Conservation (phyloP, 2,329 filamentous ascomycete species). For the Mariannaea elegans region DNA sequence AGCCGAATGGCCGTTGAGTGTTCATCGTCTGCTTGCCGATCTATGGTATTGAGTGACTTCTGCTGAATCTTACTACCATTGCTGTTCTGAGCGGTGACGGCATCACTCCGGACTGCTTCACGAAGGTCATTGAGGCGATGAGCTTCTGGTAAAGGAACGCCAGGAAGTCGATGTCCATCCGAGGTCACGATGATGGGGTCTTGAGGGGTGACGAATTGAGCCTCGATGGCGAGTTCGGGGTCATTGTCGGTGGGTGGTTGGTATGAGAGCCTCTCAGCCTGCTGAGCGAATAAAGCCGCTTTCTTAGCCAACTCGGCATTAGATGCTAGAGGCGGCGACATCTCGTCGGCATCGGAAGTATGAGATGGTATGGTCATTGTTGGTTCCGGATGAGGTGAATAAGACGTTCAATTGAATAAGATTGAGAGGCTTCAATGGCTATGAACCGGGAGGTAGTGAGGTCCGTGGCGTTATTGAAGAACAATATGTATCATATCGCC, state of each 20-base stretch:
- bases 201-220: conserved; percentile 72
- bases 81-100: conserved; percentile 39
- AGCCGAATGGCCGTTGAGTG: conserved; percentile 37
- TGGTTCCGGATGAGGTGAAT: not conserved
- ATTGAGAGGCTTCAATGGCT: not conserved
- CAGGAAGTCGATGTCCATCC: conserved; percentile 72
- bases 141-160: conserved; percentile 75
- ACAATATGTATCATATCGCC: not conserved
- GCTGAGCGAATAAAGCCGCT: conserved; percentile 66
- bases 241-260: conserved; percentile 43
- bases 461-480: not conserved
- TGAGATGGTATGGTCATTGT: conserved; percentile 29
- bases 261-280: conserved; percentile 66
- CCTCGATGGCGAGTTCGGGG: conserved; percentile 64
- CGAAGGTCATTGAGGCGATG: conserved; percentile 73
- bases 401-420: conserved; percentile 19
- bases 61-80: conserved; percentile 39
- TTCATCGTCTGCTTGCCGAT: conserved; percentile 43
- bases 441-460: not conserved
- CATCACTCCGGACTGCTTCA: conserved; percentile 53
- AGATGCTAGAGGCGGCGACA: conserved; percentile 24
- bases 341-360: conserved; percentile 16
- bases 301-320: conserved; percentile 45
- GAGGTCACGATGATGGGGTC: conserved; percentile 77
- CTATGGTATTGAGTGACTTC: conserved; percentile 41